phyloP scores from a whole-genome alignment of 306 rosid species.

The Psophocarpus tetragonolobus region DNA sequence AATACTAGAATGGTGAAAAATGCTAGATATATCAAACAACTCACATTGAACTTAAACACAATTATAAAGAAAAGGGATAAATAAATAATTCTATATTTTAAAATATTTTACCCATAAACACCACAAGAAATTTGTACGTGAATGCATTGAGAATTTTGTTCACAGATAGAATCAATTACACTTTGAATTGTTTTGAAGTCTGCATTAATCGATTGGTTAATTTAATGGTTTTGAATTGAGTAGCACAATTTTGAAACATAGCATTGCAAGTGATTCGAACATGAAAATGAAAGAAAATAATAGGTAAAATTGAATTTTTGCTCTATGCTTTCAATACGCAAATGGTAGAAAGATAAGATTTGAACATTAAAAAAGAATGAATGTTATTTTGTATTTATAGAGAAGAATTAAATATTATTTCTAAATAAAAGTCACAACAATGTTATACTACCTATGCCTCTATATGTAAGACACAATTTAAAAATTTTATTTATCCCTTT shows the following conservation, averaged over 20 bases:
- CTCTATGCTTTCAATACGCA: neutral
- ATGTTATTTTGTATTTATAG: too few relatives aligned
- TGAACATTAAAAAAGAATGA: too few relatives aligned
- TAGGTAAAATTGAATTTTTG: constrained; percentile 3
- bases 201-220: constrained; percentile 3
- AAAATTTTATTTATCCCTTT: too few relatives aligned
- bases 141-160: constrained; percentile 33
- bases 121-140: constrained; percentile 37
- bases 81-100: too few relatives aligned
- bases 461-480: too few relatives aligned
- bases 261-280: neutral
- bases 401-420: too few relatives aligned
- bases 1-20: neutral
- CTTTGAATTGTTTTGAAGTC: constrained; percentile 42
- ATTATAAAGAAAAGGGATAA: neutral
- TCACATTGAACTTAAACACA: neutral
- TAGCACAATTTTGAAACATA: constrained; percentile 22
- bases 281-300: neutral
- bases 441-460: too few relatives aligned
- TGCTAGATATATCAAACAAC: neutral
- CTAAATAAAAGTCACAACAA: too few relatives aligned
- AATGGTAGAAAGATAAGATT: neutral
- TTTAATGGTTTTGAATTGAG: neutral
- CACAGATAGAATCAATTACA: constrained; percentile 34
- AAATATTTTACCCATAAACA: constrained; percentile 11